A percentile compares a stretch with the other conserved stretches of the same genome.
These are phyloP conservation scores for Sequoiadendron giganteum DNA, from an alignment of 75 land plant genomes.

Conservation along the genomic window DNA sequence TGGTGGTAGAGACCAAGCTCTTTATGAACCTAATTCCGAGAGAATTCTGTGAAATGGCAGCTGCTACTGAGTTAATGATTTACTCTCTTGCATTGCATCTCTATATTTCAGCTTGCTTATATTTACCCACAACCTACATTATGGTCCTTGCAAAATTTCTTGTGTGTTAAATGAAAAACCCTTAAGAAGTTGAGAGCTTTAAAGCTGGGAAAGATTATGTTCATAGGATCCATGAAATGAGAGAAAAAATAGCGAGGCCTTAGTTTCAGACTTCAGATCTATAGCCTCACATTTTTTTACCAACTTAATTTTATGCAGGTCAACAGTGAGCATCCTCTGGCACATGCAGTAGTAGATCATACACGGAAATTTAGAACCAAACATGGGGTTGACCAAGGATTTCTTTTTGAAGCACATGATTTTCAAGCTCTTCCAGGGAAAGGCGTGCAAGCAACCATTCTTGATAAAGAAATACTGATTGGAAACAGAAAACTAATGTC, in stretches of 20 bases:
- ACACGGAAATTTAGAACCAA: slow-evolving; percentile 35
- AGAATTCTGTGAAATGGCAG: slow-evolving; percentile 60
- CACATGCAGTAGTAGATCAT: slow-evolving; percentile 71
- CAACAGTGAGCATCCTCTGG: slow-evolving; percentile 85
- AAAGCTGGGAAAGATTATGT: neutral
- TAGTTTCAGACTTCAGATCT: neutral
- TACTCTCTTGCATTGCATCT: neutral
- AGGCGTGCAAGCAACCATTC: slow-evolving; percentile 57
- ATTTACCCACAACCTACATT: neutral
- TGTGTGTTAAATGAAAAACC: neutral
- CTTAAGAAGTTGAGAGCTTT: neutral
- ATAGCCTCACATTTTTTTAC: neutral
- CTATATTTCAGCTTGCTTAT: neutral
- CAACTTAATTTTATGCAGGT: slow-evolving; percentile 36
- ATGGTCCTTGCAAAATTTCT: neutral
- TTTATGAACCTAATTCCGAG: slow-evolving; percentile 43
- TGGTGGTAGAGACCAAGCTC: slow-evolving; percentile 67
- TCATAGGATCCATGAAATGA: slow-evolving; percentile 1
- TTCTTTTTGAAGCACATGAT: slow-evolving; percentile 30
- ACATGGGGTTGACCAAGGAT: slow-evolving; percentile 24
- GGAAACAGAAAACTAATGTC: slow-evolving; percentile 74
- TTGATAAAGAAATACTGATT: slow-evolving; percentile 37
- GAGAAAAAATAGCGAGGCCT: neutral
- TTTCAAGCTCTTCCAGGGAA: slow-evolving; percentile 61
- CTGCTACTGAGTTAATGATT: slow-evolving; percentile 70